Evolutionary conservation across 768 basidiomycete species (phyloP).

Genomic region (Solioccasus polychromus): DNA sequence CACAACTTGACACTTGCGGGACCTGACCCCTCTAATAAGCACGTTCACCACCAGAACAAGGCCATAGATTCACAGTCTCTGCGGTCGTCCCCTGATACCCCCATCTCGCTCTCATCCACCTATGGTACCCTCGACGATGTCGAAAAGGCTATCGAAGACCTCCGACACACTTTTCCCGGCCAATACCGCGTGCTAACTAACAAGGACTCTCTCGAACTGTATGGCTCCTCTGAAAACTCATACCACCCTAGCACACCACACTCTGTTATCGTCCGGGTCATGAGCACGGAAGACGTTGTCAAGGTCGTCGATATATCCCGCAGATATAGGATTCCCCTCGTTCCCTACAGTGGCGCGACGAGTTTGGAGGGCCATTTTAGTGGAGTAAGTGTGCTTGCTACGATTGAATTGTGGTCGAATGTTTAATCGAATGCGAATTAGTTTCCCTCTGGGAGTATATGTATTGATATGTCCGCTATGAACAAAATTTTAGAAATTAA

Average conservation of each 20-base stretch:
- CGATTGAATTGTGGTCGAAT: not conserved
- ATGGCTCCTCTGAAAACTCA: conserved; percentile 69
- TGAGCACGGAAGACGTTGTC: conserved; percentile 78
- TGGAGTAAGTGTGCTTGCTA: conserved; percentile 45
- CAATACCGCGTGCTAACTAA: conserved; percentile 50
- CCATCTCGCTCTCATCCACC: conserved; percentile 11
- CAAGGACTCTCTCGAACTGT: conserved; percentile 44
- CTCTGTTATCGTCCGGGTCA: conserved; percentile 55
- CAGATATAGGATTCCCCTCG: conserved; percentile 72
- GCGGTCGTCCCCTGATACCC: not conserved
- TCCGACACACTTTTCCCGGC: conserved; percentile 45
- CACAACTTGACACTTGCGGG: too few relatives aligned
- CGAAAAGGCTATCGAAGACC: conserved; percentile 50
- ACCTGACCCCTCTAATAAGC: not conserved
- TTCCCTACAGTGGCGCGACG: conserved; percentile 82
- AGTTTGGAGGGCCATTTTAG: conserved; percentile 85
- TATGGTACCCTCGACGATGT: conserved; percentile 51
- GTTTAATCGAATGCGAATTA: conserved; percentile 16
- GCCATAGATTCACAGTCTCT: not conserved
- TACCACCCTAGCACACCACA: conserved; percentile 62
- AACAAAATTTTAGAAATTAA: conserved; percentile 59
- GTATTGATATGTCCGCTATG: conserved; percentile 66
- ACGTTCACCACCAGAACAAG: conserved; percentile 7
- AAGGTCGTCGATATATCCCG: conserved; percentile 73
- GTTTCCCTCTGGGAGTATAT: conserved; percentile 55